Evolutionary conservation across 305 asterid species (phyloP).

Genomic region (Solanum hybrid): DNA sequence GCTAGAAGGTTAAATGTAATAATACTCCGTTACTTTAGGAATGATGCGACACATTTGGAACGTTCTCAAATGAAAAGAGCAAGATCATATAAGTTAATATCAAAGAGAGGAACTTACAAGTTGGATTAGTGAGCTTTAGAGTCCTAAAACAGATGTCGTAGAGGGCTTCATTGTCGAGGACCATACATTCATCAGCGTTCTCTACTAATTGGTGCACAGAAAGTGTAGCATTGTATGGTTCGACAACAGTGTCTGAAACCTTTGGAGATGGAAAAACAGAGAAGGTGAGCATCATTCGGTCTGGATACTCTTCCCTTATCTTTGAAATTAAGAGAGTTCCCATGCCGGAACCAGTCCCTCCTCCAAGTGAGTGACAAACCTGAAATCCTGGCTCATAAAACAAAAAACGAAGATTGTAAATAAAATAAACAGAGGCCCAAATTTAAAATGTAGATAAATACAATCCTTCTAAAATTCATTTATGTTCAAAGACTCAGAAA

Average conservation of each 20-base stretch:
- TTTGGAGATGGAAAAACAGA: conserved; percentile 14
- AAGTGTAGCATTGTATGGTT: conserved; percentile 14
- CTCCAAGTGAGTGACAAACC: conserved; percentile 13
- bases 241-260: conserved; percentile 12
- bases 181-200: conserved; percentile 13
- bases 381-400: conserved; percentile 5
- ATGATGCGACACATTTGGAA: background rate
- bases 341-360: conserved; percentile 14
- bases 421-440: background rate
- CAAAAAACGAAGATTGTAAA: background rate
- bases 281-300: conserved; percentile 15
- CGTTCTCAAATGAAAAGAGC: background rate
- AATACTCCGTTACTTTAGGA: background rate
- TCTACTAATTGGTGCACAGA: conserved; percentile 11
- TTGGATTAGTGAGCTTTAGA: conserved; percentile 10
- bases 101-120: background rate
- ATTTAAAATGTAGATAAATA: background rate
- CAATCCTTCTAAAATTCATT: background rate
- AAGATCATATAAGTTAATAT: background rate
- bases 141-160: conserved; percentile 12
- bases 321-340: conserved; percentile 12
- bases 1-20: background rate
- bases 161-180: conserved; percentile 9
- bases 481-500: background rate
- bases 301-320: conserved; percentile 13